Base-by-base conservation (phyloP, 2,329 filamentous ascomycete species). In the Fusarium ramigenum region DNA sequence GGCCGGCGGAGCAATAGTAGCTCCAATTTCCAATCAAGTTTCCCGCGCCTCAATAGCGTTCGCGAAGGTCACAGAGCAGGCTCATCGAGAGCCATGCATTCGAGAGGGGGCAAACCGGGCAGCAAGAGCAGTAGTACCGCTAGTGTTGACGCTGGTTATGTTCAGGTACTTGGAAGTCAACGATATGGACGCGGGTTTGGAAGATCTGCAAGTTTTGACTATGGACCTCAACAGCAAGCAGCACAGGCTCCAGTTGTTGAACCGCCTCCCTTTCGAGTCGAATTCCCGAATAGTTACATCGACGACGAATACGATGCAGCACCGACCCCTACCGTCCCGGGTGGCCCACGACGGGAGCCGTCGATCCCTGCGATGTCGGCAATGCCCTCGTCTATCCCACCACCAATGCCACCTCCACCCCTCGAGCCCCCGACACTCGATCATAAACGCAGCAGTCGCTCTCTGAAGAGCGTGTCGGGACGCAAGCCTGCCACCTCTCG, bases 261-360 rank as follows among this genome's bases (percentile, higher is more conserved):
- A 56, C 74, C 78, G 18, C 74, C 80, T 34, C 80, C 80, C 53
- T 87, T 86, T 84, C 85, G 86, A 70, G 78, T 85, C 69, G 86
- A 89, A 47, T 85, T 87, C 69, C 82, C 85, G 64, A 85, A 84
- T 73, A 83, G 82, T 64, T 86, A 87, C 73, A 82, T 87, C 57
- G 70, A 67, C 72, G 85, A 87, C 75, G 89, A 92, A 76, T 91
- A 92, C 82, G 93, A 96, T 79, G 93, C 94, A 58, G 95, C 95
- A 32, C 95, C 96, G 19, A 96, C 92, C 42, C 96, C 96, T 9
- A 95, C 91, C 34, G 87, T 98, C 40, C 94, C 94, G 39, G 92
- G 88, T 54, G 95, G 95, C 9, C 94, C 95, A 63, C 90, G 94
- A 66, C 84, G 84, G 63, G 77, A 82, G 25, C 54, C 75, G 49